phyloP scores from a whole-genome alignment of 148 eudicot genomes.

The Vaccinium corymbosum region DNA sequence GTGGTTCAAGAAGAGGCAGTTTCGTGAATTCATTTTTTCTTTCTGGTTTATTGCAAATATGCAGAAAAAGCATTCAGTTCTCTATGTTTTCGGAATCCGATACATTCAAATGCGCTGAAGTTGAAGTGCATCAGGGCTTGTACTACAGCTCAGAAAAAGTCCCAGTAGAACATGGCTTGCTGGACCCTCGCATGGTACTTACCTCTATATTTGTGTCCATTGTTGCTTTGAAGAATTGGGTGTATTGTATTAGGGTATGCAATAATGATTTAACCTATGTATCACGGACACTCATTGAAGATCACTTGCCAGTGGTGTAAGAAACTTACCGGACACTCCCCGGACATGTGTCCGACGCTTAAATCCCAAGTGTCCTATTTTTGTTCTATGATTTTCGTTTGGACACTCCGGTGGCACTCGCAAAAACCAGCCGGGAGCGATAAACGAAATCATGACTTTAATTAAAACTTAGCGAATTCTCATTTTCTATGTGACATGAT shows the following conservation, averaged over 20 bases:
- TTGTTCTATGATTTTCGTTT: too few relatives aligned
- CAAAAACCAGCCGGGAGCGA: too few relatives aligned
- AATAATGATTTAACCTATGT: background rate
- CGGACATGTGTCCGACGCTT: too few relatives aligned
- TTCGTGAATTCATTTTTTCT: background rate
- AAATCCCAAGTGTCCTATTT: too few relatives aligned
- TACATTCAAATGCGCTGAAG: constrained; percentile 52
- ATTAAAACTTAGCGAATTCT: too few relatives aligned
- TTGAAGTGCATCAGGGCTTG: constrained; percentile 42
- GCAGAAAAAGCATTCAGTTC: constrained; percentile 71
- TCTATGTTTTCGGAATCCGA: constrained; percentile 58
- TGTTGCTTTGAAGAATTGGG: background rate
- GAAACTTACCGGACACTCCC: too few relatives aligned
- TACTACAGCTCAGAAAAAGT: constrained; percentile 46
- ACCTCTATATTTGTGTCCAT: background rate
- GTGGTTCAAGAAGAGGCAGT: background rate
- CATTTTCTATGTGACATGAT: too few relatives aligned
- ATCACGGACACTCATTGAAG: too few relatives aligned
- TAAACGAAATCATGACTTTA: too few relatives aligned
- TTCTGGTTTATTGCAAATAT: constrained; percentile 1
- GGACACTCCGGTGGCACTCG: too few relatives aligned
- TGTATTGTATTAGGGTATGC: background rate
- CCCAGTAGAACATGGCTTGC: constrained; percentile 59
- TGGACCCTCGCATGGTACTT: constrained; percentile 82
- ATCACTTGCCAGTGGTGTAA: too few relatives aligned